Percentiles rank a stretch among this genome's conserved stretches.
Conservation (phyloP, 2,329 filamentous ascomycete genomes). For the Chrysoporthe puriensis region DNA sequence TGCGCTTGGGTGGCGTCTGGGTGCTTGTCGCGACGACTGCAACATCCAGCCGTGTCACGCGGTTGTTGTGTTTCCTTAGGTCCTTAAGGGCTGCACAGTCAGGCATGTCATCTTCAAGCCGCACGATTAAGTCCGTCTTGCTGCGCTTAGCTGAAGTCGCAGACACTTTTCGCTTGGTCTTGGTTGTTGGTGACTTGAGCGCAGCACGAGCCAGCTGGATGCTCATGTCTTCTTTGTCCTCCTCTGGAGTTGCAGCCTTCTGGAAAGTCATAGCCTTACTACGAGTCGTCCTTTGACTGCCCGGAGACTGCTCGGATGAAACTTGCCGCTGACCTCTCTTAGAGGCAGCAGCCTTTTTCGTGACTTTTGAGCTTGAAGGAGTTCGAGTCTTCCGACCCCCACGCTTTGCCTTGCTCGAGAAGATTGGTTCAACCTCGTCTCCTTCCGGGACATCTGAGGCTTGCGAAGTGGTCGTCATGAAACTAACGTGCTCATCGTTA, state of each 20-base stretch:
- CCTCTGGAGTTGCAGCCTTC: slow-evolving; percentile 23
- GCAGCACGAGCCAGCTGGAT: slow-evolving; percentile 38
- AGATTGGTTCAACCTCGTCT: slow-evolving; percentile 11
- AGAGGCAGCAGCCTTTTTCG: slow-evolving; percentile 2
- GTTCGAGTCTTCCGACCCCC: slow-evolving; percentile 10
- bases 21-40: slow-evolving; percentile 57
- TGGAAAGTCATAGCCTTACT: slow-evolving; percentile 29
- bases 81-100: slow-evolving; percentile 57
- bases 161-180: slow-evolving; percentile 29
- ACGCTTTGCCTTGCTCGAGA: slow-evolving; percentile 13
- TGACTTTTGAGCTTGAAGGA: slow-evolving; percentile 4
- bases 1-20: slow-evolving; percentile 55
- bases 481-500: slow-evolving; percentile 17
- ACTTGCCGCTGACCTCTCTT: slow-evolving; percentile 18
- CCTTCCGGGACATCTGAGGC: slow-evolving; percentile 17
- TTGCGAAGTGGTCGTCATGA: slow-evolving; percentile 20
- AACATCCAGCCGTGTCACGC: slow-evolving; percentile 46
- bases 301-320: slow-evolving; percentile 18
- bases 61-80: slow-evolving; percentile 52
- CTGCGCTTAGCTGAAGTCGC: slow-evolving; percentile 32
- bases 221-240: slow-evolving; percentile 34
- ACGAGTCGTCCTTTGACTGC: slow-evolving; percentile 26
- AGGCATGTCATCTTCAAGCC: slow-evolving; percentile 52
- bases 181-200: slow-evolving; percentile 36
- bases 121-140: slow-evolving; percentile 51